Conservation (phyloP, 805 yeast species). For the Metschnikowia anglica region DNA sequence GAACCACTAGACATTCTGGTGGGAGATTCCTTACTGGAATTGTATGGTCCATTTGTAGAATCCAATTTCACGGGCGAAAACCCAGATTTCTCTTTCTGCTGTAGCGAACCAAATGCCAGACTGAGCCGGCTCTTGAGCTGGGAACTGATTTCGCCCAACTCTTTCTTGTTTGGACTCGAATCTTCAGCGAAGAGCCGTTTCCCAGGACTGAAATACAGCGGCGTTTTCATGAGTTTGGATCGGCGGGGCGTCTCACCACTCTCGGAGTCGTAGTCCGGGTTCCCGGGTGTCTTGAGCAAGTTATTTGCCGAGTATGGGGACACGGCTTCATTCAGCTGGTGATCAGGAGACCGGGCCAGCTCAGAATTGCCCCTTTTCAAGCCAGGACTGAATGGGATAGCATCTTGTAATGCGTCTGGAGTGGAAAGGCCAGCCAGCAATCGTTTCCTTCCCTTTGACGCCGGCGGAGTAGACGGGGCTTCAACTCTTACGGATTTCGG, state of each 20-base stretch:
- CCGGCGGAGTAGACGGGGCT: conserved; percentile 34
- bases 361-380: conserved; percentile 36
- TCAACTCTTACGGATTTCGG: conserved; percentile 22
- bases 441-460: conserved; percentile 22
- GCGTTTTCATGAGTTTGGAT: conserved; percentile 36
- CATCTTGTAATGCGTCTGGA: conserved; percentile 34
- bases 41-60: conserved; percentile 31
- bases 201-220: conserved; percentile 42
- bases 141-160: conserved; percentile 38
- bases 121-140: conserved; percentile 38
- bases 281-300: conserved; percentile 35
- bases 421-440: conserved; percentile 35
- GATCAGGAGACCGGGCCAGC: conserved; percentile 35
- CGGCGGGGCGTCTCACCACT: conserved; percentile 23
- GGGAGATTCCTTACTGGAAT: conserved; percentile 18
- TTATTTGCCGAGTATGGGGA: conserved; percentile 30
- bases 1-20: conserved; percentile 22
- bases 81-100: conserved; percentile 23
- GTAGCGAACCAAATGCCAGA: conserved; percentile 42
- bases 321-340: conserved; percentile 26
- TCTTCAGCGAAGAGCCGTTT: conserved; percentile 37
- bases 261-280: conserved; percentile 32
- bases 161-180: conserved; percentile 27
- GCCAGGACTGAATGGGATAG: conserved; percentile 41
- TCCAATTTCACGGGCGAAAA: conserved; percentile 22